Base-by-base conservation (phyloP, 345 rosid species). In the Eucalyptus urophylla region DNA sequence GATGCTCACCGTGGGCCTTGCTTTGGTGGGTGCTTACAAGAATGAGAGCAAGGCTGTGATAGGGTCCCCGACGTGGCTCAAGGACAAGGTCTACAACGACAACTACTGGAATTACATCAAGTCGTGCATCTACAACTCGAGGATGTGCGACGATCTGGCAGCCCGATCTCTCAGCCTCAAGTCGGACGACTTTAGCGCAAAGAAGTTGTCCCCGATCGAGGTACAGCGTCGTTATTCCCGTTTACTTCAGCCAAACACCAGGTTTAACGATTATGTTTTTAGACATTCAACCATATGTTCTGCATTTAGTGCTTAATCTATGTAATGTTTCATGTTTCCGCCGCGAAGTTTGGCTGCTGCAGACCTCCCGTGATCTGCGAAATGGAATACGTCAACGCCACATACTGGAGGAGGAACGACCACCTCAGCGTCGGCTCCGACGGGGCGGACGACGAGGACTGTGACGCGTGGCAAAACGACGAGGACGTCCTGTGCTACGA, bases 341-440 rank as follows among this genome's bases (percentile, higher is more conserved):
- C 62, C 4, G 14, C 21, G n/a, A 27, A 97, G 99, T 89, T 91
- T 14, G 99, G 98, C 88, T 97, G 99, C 87, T 97, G 98, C 94
- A 94, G 67, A 88, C 99, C 99, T 4, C 97, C 98, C 0, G 45
- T 49, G 86, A 89, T 87, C 53, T 97, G 98, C 85, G 90, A 89
- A 45, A 94, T 97, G 97, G 94, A 91, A 69, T 89, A 91, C 7
- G 92, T 95, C 56, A 97, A 96, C 50, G 95, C 95, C 1, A 97
- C 97, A 22, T 93, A 88, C 65, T 95, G 98, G 97, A 93, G 54
- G 86, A 92, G 60, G 81, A 92, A 90, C 90, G 87, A 87, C 87
- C 92, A 89, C 86, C 67, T 86, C 88, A 86, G 40, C 5, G 53
- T 22, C 54, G 58, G 54, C 1, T 44, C 49, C 11, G 21, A 69